These are phyloP conservation scores for Macaranga tanarius DNA, from an alignment of 441 rosid genomes.

Conservation along the genomic window DNA sequence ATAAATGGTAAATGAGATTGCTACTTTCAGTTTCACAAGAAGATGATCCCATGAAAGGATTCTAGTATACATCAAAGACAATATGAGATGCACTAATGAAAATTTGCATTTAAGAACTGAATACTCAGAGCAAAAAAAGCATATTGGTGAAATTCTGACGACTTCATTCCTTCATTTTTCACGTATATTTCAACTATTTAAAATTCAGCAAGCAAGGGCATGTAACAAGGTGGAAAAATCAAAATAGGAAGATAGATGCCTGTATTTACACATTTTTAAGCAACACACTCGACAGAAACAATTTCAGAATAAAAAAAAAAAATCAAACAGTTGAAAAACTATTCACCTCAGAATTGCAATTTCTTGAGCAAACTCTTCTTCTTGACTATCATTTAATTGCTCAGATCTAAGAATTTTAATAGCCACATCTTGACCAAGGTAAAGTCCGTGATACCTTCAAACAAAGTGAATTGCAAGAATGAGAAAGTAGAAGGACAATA, in stretches of 20 bases:
- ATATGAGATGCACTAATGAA: not conserved
- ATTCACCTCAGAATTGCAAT: slow-evolving; percentile 65
- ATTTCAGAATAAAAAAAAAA: not conserved
- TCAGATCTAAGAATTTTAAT: slow-evolving; percentile 66
- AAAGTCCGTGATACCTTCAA: slow-evolving; percentile 58
- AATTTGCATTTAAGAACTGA: not conserved
- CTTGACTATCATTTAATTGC: slow-evolving; percentile 50
- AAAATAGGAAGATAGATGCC: not conserved
- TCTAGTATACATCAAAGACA: not conserved
- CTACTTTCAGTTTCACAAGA: not conserved
- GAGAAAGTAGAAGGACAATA: slow-evolving; percentile 8
- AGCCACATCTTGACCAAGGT: slow-evolving; percentile 75
- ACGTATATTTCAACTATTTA: not conserved
- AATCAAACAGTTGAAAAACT: not conserved
- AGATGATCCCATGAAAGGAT: not conserved
- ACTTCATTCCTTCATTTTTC: not conserved
- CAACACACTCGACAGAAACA: not conserved
- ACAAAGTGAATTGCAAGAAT: slow-evolving; percentile 14
- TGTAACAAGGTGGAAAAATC: not conserved
- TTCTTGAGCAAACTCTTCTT: slow-evolving; percentile 68
- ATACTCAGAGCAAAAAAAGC: not conserved
- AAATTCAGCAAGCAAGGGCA: slow-evolving; percentile 8
- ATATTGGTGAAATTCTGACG: not conserved
- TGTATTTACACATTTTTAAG: not conserved
- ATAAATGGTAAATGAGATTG: not conserved